A percentile compares a stretch with the other conserved stretches of the same genome.
Conservation (phyloP, 768 basidiomycete species). For the Xerocomus potaroensis region DNA sequence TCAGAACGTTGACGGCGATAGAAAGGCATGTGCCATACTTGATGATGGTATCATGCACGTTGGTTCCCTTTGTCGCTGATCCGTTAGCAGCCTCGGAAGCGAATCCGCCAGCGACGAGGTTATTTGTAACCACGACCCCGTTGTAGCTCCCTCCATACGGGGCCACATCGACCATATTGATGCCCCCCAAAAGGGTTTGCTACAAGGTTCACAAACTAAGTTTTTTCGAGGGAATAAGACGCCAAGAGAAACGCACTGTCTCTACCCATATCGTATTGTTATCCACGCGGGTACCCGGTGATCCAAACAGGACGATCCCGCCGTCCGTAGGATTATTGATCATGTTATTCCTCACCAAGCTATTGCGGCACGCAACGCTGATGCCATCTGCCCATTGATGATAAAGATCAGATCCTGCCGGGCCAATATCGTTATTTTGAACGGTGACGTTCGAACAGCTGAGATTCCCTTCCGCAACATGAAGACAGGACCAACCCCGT, state of each 20-base stretch:
- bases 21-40: constrained; percentile 63
- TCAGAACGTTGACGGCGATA: constrained; percentile 1
- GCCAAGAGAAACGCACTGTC: constrained; percentile 41
- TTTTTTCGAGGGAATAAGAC: neutral
- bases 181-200: constrained; percentile 70
- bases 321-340: constrained; percentile 74
- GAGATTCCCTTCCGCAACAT: constrained; percentile 65
- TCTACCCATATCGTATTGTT: constrained; percentile 76
- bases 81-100: constrained; percentile 43
- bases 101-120: constrained; percentile 66
- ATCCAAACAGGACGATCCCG: constrained; percentile 73
- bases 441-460: constrained; percentile 60
- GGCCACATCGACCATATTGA: constrained; percentile 71
- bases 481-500: constrained; percentile 80
- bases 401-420: constrained; percentile 61
- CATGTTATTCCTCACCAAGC: constrained; percentile 62
- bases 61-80: constrained; percentile 48
- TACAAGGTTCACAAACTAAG: constrained; percentile 22
- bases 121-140: constrained; percentile 61
- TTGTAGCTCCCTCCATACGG: constrained; percentile 67
- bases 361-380: constrained; percentile 63
- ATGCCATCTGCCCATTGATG: constrained; percentile 83
- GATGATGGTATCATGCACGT: constrained; percentile 57
- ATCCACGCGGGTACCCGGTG: constrained; percentile 66
- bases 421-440: constrained; percentile 82